Percentiles rank a stretch among this genome's conserved stretches.
Conservation (phyloP, 139 green algal genomes). For the Volvox reticuliferus region DNA sequence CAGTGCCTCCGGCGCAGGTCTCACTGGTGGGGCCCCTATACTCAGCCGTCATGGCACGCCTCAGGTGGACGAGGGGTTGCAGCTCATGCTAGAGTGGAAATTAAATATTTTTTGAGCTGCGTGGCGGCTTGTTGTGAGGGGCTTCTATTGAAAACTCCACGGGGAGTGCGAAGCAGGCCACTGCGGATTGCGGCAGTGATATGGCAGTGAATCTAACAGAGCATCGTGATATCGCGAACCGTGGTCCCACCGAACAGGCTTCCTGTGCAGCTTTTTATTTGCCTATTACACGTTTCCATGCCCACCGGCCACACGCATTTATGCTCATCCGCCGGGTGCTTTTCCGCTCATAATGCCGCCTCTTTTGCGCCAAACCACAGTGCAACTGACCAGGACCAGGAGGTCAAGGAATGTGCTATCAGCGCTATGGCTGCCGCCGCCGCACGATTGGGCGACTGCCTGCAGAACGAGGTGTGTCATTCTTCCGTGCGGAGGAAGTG, state of each 20-base stretch:
- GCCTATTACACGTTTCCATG: no score
- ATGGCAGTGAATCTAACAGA: no score
- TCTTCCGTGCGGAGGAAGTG: no score
- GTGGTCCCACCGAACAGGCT: no score
- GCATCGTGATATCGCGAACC: no score
- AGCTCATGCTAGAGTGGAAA: background rate
- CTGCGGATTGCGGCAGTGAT: no score
- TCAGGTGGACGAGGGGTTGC: slow-evolving; percentile 28
- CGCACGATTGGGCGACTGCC: slow-evolving; percentile 78
- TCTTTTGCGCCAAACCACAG: background rate
- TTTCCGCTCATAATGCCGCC: no score
- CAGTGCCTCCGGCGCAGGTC: slow-evolving; percentile 45
- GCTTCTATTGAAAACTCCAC: no score
- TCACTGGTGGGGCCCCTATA: slow-evolving; percentile 70
- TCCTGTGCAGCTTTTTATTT: no score
- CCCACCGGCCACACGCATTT: no score
- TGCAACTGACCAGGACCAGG: slow-evolving; percentile 88
- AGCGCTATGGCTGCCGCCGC: slow-evolving; percentile 70
- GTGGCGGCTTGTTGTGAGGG: background rate
- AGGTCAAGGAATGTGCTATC: slow-evolving; percentile 84
- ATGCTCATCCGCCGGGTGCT: no score
- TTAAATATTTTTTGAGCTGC: background rate
- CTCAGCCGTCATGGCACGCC: slow-evolving; percentile 52
- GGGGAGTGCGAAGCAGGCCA: no score
- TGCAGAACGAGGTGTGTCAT: slow-evolving; percentile 66